Conservation (phyloP, 163 green algal species). For the Chloroidium sp. region DNA sequence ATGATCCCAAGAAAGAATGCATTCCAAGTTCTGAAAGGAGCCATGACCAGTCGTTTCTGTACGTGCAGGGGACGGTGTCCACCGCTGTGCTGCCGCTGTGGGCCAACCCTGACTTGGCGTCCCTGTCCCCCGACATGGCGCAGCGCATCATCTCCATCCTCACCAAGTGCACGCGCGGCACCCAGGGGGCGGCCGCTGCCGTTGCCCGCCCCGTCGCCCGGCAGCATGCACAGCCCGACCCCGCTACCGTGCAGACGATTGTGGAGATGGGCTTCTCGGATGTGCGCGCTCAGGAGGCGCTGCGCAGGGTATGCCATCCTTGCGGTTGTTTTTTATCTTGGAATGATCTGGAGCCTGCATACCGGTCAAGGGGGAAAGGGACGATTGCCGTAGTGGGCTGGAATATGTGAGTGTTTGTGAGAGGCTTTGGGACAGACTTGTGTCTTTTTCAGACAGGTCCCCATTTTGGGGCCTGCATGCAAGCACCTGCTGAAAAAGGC, state of each 20-base stretch:
- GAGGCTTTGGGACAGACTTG: too few species aligned
- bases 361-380: too few species aligned
- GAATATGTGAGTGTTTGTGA: too few species aligned
- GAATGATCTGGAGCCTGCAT: too few species aligned
- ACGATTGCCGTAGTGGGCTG: too few species aligned
- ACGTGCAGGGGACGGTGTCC: constrained; percentile 21
- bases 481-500: not conserved
- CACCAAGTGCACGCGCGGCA: constrained; percentile 12
- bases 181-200: constrained; percentile 2
- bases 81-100: constrained; percentile 61
- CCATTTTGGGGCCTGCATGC: too few species aligned
- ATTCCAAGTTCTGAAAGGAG: too few species aligned
- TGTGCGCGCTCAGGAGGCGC: constrained; percentile 57
- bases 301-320: constrained; percentile 41
- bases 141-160: constrained; percentile 14
- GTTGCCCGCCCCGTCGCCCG: not conserved
- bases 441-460: too few species aligned
- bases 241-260: constrained; percentile 48
- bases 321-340: too few species aligned
- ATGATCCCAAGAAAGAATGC: too few species aligned
- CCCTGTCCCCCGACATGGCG: not conserved
- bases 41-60: too few species aligned
- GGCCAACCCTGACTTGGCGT: constrained; percentile 32
- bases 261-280: constrained; percentile 86
- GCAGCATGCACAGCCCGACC: constrained; percentile 2